Percentiles rank a stretch among this genome's conserved stretches.
Conservation (phyloP, 2,329 filamentous ascomycete genomes). For the Coniochaeta sp. region DNA sequence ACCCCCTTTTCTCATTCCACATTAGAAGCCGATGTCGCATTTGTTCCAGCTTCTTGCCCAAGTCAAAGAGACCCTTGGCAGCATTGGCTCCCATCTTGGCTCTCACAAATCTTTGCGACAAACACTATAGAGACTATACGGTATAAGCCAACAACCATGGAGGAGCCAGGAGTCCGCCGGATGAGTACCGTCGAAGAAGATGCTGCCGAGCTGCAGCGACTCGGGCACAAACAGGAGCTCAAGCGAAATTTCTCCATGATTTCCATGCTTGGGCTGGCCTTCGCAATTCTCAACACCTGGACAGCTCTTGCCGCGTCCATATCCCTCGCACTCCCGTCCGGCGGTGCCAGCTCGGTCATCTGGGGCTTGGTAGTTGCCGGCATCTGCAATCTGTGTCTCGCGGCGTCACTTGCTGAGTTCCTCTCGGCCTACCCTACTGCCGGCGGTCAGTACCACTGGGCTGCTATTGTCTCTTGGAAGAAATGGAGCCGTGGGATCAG, state of each 20-base stretch:
- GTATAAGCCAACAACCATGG: neutral
- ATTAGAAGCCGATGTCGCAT: neutral
- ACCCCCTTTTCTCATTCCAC: neutral
- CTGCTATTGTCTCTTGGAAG: constrained; percentile 54
- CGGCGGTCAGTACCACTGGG: constrained; percentile 66
- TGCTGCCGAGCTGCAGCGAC: constrained; percentile 30
- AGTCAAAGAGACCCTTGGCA: neutral
- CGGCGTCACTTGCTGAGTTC: constrained; percentile 64
- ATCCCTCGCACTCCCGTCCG: constrained; percentile 52
- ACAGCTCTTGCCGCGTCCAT: constrained; percentile 40
- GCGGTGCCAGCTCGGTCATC: constrained; percentile 60
- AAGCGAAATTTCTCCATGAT: constrained; percentile 41
- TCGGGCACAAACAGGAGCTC: constrained; percentile 41
- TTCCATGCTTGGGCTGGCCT: constrained; percentile 39
- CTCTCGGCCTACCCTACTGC: constrained; percentile 55
- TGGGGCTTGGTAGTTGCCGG: constrained; percentile 62
- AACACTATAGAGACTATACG: neutral
- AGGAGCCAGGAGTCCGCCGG: neutral
- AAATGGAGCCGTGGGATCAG: constrained; percentile 54
- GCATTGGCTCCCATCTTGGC: neutral
- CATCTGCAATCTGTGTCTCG: constrained; percentile 62
- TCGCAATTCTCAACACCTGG: constrained; percentile 43
- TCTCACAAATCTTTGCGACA: neutral
- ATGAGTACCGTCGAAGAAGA: constrained; percentile 14
- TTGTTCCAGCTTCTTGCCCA: neutral